phyloP scores from a whole-genome alignment of 2,329 filamentous ascomycete genomes.

The Aschersonia sp. region DNA sequence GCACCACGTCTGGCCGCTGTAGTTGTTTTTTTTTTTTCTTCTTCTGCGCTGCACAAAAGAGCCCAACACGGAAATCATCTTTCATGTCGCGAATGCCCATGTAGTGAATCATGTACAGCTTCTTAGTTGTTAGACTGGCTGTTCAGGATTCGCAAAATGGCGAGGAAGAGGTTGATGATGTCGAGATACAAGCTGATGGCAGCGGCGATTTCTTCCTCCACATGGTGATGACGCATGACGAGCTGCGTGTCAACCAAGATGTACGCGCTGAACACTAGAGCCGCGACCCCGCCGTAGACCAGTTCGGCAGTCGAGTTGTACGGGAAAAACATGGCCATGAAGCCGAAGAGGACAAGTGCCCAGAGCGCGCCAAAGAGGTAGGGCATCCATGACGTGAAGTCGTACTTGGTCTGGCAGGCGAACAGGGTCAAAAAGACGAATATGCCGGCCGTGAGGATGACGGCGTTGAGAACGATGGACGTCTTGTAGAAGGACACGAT shows the following conservation, averaged over 20 bases:
- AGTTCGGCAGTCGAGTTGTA: constrained; percentile 70
- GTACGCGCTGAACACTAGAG: constrained; percentile 85
- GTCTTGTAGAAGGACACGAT: constrained; percentile 83
- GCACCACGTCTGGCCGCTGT: no score
- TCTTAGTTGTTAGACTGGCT: constrained; percentile 81
- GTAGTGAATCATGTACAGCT: not conserved
- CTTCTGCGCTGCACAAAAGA: not conserved
- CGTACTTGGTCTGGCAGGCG: constrained; percentile 94
- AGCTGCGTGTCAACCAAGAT: constrained; percentile 95
- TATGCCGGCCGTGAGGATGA: constrained; percentile 73
- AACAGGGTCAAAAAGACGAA: constrained; percentile 72
- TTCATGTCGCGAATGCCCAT: no score
- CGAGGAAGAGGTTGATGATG: constrained; percentile 92
- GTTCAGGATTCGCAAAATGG: constrained; percentile 91
- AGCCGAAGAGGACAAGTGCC: constrained; percentile 82
- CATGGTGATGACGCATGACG: constrained; percentile 88
- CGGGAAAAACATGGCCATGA: constrained; percentile 84
- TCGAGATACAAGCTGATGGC: constrained; percentile 92
- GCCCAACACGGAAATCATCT: not conserved
- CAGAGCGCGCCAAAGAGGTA: constrained; percentile 86
- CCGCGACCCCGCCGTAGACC: constrained; percentile 66
- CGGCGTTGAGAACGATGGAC: constrained; percentile 74
- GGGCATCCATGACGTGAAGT: constrained; percentile 95
- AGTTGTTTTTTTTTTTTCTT: no score
- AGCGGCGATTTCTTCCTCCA: constrained; percentile 95